phyloP scores from a whole-genome alignment of 2,329 filamentous ascomycete species.

The Colletotrichum sidae region DNA sequence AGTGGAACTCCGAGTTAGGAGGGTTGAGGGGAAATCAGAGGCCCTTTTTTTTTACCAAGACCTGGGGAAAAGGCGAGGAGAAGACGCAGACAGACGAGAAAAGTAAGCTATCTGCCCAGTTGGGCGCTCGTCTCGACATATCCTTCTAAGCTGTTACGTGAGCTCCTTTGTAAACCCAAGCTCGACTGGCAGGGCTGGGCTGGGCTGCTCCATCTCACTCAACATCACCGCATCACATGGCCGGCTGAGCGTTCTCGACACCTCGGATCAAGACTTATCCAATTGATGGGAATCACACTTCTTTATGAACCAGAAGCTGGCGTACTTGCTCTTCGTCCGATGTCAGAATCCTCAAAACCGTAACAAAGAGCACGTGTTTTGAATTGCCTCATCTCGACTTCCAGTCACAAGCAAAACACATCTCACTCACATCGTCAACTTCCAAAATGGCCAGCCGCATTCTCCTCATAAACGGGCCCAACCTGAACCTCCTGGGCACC shows the following conservation, averaged over 20 bases:
- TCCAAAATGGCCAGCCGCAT: slow-evolving; percentile 58
- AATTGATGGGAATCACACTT: neutral
- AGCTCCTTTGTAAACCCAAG: neutral
- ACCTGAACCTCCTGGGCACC: slow-evolving; percentile 82
- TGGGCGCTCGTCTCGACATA: too few relatives aligned
- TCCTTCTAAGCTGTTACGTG: neutral
- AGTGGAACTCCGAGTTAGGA: slow-evolving; percentile 15
- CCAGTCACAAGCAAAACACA: neutral
- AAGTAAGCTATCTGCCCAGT: too few relatives aligned
- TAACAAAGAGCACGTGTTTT: too few relatives aligned
- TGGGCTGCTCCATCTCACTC: slow-evolving; percentile 1
- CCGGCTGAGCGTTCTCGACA: slow-evolving; percentile 13
- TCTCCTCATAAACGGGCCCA: slow-evolving; percentile 84
- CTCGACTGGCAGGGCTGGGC: slow-evolving; percentile 10
- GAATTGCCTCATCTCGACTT: too few relatives aligned
- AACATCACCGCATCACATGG: neutral
- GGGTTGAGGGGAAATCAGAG: neutral
- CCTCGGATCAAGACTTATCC: slow-evolving; percentile 30
- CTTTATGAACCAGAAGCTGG: slow-evolving; percentile 3
- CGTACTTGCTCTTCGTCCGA: neutral
- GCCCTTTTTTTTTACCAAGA: neutral
- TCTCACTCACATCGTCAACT: neutral
- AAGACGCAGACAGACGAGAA: neutral
- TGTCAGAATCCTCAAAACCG: neutral
- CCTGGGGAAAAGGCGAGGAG: neutral